Conservation (phyloP, 768 basidiomycete genomes). For the Cystobasidium onofrii region DNA sequence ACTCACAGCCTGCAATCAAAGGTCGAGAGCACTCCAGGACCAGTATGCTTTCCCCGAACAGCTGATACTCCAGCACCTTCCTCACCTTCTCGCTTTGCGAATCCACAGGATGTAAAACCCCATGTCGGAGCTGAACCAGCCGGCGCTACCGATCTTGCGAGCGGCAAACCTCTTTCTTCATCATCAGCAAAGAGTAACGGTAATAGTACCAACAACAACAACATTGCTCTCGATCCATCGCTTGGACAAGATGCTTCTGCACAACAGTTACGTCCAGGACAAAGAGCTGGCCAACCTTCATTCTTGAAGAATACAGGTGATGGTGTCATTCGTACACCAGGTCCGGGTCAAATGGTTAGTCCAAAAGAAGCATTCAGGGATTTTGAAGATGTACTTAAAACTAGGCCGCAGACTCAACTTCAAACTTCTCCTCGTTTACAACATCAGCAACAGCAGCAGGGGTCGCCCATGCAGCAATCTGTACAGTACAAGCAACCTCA, state of each 20-base stretch:
- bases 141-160: not conserved
- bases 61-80: not conserved
- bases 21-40: slow-evolving; percentile 2
- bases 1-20: not conserved
- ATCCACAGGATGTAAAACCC: not conserved
- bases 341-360: slow-evolving; percentile 9
- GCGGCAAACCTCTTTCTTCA: not conserved
- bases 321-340: slow-evolving; percentile 18
- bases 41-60: not conserved
- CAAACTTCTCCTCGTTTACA: not conserved
- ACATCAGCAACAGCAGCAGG: not conserved
- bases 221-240: not conserved
- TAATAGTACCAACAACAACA: not conserved
- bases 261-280: not conserved
- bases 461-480: not conserved
- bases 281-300: slow-evolving; percentile 16
- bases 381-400: not conserved
- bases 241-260: not conserved
- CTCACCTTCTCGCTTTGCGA: not conserved
- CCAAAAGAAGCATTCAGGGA: slow-evolving; percentile 17
- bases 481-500: not conserved
- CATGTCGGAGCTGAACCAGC: not conserved
- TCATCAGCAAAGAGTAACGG: not conserved
- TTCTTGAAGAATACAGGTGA: slow-evolving; percentile 24
- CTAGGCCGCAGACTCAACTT: not conserved